Evolutionary conservation across 495 filamentous ascomycete species (phyloP).

Genomic region (Letharia columbiana): DNA sequence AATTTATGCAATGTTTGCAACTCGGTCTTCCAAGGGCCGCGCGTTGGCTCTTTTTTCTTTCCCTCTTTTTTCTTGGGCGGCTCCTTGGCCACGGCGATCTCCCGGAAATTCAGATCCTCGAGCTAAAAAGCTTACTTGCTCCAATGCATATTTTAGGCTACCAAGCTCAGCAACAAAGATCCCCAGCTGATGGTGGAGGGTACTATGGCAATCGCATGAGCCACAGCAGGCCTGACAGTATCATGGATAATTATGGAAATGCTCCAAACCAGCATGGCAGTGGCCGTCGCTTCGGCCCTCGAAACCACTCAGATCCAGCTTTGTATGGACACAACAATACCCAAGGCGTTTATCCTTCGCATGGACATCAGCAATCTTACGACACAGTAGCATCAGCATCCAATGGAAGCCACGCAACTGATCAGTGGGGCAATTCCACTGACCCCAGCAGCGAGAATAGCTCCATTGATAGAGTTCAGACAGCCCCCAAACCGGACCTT

Average conservation of each 20-base stretch:
- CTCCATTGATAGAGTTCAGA: constrained; percentile 66
- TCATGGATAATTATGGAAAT: constrained; percentile 41
- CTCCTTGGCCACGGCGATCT: constrained; percentile 6
- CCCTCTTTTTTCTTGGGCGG: background rate
- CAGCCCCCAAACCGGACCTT: constrained; percentile 46
- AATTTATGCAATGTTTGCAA: background rate
- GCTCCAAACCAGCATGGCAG: constrained; percentile 36
- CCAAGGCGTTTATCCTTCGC: constrained; percentile 51
- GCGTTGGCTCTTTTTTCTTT: constrained; percentile 5
- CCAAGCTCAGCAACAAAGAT: constrained; percentile 16
- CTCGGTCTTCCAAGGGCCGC: constrained; percentile 2
- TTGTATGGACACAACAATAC: constrained; percentile 33
- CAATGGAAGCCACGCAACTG: constrained; percentile 57
- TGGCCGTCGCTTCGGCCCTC: constrained; percentile 39
- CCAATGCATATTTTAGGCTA: constrained; percentile 8
- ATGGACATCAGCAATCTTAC: constrained; percentile 66
- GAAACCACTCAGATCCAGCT: constrained; percentile 43
- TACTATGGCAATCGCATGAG: constrained; percentile 37
- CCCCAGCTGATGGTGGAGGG: constrained; percentile 18
- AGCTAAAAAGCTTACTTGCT: constrained; percentile 7
- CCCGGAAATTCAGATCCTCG: background rate
- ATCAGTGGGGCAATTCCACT: constrained; percentile 70
- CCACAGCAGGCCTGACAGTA: constrained; percentile 49
- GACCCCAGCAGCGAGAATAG: constrained; percentile 89
- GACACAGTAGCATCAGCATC: constrained; percentile 72